Evolutionary conservation across 1,139 yeast species (phyloP), one percentile per base, ranked within the genome.

Genomic region (Scheffersomyces insectosa): DNA sequence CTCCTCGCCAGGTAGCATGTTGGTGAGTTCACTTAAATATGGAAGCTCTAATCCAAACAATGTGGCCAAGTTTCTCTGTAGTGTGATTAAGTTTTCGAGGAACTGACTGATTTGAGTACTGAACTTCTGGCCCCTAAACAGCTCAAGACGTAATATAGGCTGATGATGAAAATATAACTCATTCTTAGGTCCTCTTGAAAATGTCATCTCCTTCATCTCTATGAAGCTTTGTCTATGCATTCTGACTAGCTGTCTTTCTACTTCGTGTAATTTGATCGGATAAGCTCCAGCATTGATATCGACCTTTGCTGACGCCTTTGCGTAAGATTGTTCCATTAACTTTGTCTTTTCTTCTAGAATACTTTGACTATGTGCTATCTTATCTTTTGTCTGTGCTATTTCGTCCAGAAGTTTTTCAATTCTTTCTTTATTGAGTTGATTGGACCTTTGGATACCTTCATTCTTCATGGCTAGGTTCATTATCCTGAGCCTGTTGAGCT

Each of bases 401-500:
- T 49, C 50, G 31, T 48, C 46, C 23, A 37, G 47, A 42, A 59
- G 38, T 9, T 41, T 41, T 7, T 46, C 51, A 3, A 67, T 54
- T 42, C 54, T 55, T 29, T 45, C 44, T 38, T 43, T 39, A 38
- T 56, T 32, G 33, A 58, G 41, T 1, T 46, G 48, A 14, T 46
- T 49, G 28, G 65, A 53, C 29, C 51, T 52, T 9, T 61, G 50
- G 2, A 65, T 59, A 14, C 61, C 63, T 31, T 54, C 65, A 25
- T 51, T 49, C 47, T 54, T 63, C 37, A 56, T 55, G 32, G 51
- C 58, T 28, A 52, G 48, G 55, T 57, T 68, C 40, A 57, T 42
- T 1, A 67, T 51, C 36, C 71, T 70, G 16, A 78, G 64, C 50
- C 68, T 74, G 38, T 72, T 55, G 36, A 79, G 56, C 57, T 76